Base-by-base conservation (phyloP, 495 filamentous ascomycete genomes). In the Aspergillus cavernicola region DNA sequence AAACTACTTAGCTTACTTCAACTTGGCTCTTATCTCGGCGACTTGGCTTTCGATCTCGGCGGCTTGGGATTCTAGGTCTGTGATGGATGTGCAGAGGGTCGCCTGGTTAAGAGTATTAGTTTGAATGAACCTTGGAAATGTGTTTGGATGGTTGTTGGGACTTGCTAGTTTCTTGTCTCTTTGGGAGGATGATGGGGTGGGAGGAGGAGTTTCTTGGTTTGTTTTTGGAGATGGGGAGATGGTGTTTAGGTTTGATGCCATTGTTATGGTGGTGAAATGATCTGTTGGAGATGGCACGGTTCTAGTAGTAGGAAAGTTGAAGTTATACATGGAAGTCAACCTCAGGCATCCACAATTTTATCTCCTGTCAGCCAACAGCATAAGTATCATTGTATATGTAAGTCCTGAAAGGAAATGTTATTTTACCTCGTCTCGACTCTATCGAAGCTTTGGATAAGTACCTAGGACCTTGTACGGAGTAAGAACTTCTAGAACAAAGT, bases 31-130 rank as follows among this genome's bases (percentile, higher is more conserved):
- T 10, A 62, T 49, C 33, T 69, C 58, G 13, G 63, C 58, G 6
- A 75, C 37, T 39, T 76, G 67, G 5, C 59, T 47, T 53, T 69
- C 66, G 0, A 69, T 40, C 8, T 67, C 46, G 1, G 52, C 32
- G 11, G 62, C 59, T 53, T 75, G 68, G 8, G 57, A 26, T 54
- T 77, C 61, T 0, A 77, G 58, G n/a, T 52, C 55, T 13, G 62
- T 42, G 43, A 78, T 72, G 29, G 73, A 69, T 35, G 55, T 37
- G 23, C 60, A 59, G 3, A 78, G 63, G 2, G 47, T 38, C 4
- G 51, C 53, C 71, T 75, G 50, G 11, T n/a, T n/a, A n/a, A 6
- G 44, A 16, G 6, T 6, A 15, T 44, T 50, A 43, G 32, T 40
- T 37, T 6, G 19, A 22, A n/a, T n/a, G n/a, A n/a, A n/a, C n/a